These are phyloP conservation scores for Curvularia spicifera DNA, from an alignment of 2,329 filamentous ascomycete genomes.

Conservation along the genomic window DNA sequence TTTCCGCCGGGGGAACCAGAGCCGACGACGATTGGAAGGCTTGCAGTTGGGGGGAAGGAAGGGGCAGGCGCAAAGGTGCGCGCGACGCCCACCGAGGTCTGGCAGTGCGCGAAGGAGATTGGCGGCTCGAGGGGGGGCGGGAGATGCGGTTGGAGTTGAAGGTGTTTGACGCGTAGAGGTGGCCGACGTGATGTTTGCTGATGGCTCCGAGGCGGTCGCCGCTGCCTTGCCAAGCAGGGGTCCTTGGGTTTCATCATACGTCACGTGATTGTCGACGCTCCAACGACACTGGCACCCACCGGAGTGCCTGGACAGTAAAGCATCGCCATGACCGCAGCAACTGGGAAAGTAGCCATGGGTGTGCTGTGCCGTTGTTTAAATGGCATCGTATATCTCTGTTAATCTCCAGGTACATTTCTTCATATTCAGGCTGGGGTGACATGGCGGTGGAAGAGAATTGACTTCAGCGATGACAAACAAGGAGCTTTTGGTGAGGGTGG, in stretches of 20 bases:
- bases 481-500: background rate
- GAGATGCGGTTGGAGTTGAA: background rate
- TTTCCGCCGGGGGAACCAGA: constrained; percentile 22
- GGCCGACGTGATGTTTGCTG: constrained; percentile 26
- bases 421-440: background rate
- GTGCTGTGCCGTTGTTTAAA: background rate
- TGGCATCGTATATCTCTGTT: background rate
- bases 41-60: background rate
- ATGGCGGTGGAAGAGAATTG: background rate
- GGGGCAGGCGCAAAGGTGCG: constrained; percentile 26
- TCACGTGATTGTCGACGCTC: constrained; percentile 11
- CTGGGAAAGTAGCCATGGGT: background rate
- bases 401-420: background rate
- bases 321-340: background rate
- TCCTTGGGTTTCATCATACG: constrained; percentile 16
- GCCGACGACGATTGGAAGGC: constrained; percentile 15
- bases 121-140: constrained; percentile 1
- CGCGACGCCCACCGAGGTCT: constrained; percentile 15
- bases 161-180: constrained; percentile 13
- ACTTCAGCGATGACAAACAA: background rate
- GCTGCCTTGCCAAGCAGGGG: constrained; percentile 15
- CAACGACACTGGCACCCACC: background rate
- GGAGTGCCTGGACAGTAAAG: background rate
- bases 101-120: constrained; percentile 9
- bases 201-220: constrained; percentile 15